Base-by-base conservation (phyloP, 1,284 basidiomycete species). In the Apiotrichum domesticum region DNA sequence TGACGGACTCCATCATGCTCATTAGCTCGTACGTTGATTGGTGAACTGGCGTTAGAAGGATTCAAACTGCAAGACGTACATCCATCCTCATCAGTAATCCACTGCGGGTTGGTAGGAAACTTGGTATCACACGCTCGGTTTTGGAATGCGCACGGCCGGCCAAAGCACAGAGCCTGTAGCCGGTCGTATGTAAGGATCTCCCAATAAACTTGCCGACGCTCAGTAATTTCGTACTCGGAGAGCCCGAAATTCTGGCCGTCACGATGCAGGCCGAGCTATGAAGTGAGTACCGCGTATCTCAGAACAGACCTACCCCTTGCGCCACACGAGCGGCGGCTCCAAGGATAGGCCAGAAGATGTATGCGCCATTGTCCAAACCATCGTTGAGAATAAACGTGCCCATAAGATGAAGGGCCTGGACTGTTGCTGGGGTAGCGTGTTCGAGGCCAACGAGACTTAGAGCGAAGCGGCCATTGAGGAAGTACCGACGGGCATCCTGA, bases 331-430 rank as follows among this genome's bases (percentile, higher is more conserved):
- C 59, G 3, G 72, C 71, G 6, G 65, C 66, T 4, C 75, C 75
- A 6, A 76, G 65, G 45, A 77, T 72, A 4, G 74, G 75, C 75
- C 75, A 77, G 54, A 71, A 74, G 6, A 69, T 66, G 56, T 76
- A 72, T 3, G 70, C 70, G n/a, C 75, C 73, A 52, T 73, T 72
- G 7, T 67, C 69, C 32, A 65, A 59, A 21, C 68, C 66, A 51
- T 73, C 71, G 61, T 77, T 77, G 35, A 77, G 58, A 39, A 74
- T 68, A 48, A 66, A 77, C 6, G 72, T 73, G 33, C 73, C 73
- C 57, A 70, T 70, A 4, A 76, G 62, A 46, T 67, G 68, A 29
- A 77, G 51, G 8, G 74, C 74, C 52, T 75, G 73, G 2, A 77
- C 67, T 3, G 75, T 74, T 2, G 75, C 70, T 8, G 69, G 70